Conservation (phyloP, 2,329 filamentous ascomycete genomes). For the Talaromyces sp. region DNA sequence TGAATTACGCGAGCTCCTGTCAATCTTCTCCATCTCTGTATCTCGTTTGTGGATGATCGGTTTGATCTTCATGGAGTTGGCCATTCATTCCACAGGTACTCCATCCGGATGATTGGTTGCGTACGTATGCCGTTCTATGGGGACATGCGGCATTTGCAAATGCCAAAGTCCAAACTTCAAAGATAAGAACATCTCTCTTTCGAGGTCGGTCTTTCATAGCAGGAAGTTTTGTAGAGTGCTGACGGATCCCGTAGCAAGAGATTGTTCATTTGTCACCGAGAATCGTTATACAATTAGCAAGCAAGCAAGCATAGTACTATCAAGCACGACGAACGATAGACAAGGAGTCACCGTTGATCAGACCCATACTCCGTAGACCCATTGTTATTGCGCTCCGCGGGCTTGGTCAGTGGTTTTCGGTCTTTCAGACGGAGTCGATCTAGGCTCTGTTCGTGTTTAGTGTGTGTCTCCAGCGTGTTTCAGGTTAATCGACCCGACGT, state of each 20-base stretch:
- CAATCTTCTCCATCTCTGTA: background rate
- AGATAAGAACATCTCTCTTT: no score
- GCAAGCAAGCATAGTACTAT: no score
- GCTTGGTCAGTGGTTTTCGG: background rate
- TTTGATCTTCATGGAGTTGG: background rate
- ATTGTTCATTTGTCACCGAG: no score
- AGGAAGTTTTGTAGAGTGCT: no score
- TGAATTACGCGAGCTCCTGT: background rate
- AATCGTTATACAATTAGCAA: no score
- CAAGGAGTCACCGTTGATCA: background rate
- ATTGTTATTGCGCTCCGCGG: background rate
- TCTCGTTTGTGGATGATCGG: background rate
- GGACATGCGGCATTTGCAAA: background rate
- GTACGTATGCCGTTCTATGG: background rate
- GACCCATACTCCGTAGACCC: background rate
- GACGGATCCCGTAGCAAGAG: no score
- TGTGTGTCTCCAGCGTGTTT: constrained; percentile 2
- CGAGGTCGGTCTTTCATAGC: background rate
- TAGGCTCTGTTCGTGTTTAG: background rate
- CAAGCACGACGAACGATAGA: no score
- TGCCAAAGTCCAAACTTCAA: no score
- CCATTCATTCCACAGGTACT: background rate
- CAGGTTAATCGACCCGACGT: constrained; percentile 2
- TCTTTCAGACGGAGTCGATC: background rate
- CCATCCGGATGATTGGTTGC: no score